These are phyloP conservation scores for Bipolaris cookei DNA, from an alignment of 2,329 filamentous ascomycete species.

Conservation along the genomic window DNA sequence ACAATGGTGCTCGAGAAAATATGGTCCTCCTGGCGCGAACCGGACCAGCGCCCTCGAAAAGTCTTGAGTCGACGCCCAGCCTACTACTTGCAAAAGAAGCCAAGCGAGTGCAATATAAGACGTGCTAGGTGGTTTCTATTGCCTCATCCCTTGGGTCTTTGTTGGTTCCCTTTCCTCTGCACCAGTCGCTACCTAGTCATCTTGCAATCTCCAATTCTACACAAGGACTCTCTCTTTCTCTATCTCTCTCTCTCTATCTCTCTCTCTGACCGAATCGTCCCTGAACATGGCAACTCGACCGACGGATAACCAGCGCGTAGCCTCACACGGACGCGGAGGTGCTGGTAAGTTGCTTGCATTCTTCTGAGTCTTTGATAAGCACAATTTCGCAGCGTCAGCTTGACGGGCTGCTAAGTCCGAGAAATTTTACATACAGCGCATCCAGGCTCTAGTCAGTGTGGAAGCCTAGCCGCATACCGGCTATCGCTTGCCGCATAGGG, in stretches of 20 bases:
- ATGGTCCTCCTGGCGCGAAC: constrained; percentile 20
- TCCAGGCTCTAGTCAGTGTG: not conserved
- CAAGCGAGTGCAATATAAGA: constrained; percentile 24
- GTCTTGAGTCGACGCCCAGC: constrained; percentile 20
- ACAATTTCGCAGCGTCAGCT: not conserved
- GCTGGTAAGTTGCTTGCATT: constrained; percentile 59
- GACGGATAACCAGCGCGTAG: constrained; percentile 36
- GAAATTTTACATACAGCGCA: not conserved
- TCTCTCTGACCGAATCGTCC: not conserved
- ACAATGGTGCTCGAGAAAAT: constrained; percentile 24
- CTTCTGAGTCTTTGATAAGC: not conserved
- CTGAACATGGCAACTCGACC: constrained; percentile 32
- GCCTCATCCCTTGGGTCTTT: constrained; percentile 24
- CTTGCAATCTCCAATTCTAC: not conserved
- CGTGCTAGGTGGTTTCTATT: constrained; percentile 15
- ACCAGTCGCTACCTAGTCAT: constrained; percentile 12
- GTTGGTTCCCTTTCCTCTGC: constrained; percentile 16
- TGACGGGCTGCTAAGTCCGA: not conserved
- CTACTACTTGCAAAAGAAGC: constrained; percentile 21
- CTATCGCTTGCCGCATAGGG: too few species aligned
- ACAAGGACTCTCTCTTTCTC: not conserved
- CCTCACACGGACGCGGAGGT: constrained; percentile 77
- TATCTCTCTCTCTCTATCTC: too few species aligned
- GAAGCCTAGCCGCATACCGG: too few species aligned
- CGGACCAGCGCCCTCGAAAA: constrained; percentile 16